phyloP scores from a whole-genome alignment of 1,284 basidiomycete species.

The Austroboletus rostrupii region DNA sequence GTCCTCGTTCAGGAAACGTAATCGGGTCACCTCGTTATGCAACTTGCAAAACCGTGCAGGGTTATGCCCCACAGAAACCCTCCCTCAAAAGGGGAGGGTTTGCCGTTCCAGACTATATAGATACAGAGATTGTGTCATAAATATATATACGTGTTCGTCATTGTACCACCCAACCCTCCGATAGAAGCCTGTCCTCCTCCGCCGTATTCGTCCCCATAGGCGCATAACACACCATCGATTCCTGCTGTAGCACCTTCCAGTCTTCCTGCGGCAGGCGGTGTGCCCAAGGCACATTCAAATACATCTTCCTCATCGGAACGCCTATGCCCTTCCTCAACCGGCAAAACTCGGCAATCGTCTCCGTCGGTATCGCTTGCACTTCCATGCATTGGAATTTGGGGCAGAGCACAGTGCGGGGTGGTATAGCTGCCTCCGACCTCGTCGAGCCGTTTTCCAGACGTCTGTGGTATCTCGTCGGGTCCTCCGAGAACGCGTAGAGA shows the following conservation, averaged over 20 bases:
- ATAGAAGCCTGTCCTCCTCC: constrained; percentile 36
- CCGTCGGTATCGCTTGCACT: constrained; percentile 30
- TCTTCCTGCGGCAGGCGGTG: constrained; percentile 14
- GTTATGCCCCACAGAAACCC: too few species aligned
- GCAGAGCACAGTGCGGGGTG: constrained; percentile 29
- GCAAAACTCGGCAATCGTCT: constrained; percentile 25
- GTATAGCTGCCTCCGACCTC: not conserved
- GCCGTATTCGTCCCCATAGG: constrained; percentile 33
- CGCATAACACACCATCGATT: constrained; percentile 25
- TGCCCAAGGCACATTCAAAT: constrained; percentile 28
- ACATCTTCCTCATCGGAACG: constrained; percentile 34
- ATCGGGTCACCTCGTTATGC: too few species aligned
- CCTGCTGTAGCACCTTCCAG: constrained; percentile 17
- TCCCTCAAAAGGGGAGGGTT: too few species aligned
- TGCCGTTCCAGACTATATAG: not conserved
- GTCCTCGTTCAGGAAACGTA: too few species aligned
- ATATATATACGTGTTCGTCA: not conserved
- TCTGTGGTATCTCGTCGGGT: constrained; percentile 29
- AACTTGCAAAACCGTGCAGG: too few species aligned
- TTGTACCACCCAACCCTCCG: constrained; percentile 17
- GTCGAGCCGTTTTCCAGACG: constrained; percentile 6
- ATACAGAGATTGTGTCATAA: not conserved
- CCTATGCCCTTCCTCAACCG: constrained; percentile 27
- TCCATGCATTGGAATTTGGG: constrained; percentile 44
- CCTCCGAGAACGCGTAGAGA: constrained; percentile 42